phyloP scores from a whole-genome alignment of 352 stramenopile genomes.

The Phytophthora niederhauseri region DNA sequence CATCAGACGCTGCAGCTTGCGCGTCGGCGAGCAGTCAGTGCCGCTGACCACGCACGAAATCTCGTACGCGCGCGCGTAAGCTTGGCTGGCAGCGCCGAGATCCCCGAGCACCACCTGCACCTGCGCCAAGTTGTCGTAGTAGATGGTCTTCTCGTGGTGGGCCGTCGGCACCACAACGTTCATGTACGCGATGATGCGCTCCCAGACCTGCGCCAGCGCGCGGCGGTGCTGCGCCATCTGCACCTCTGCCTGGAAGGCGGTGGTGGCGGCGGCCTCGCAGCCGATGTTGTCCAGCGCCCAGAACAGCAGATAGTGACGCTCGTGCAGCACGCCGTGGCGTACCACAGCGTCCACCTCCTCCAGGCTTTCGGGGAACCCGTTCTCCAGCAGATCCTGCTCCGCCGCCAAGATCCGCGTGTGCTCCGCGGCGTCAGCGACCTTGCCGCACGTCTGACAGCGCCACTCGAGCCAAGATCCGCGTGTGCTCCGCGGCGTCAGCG shows the following conservation, averaged over 20 bases:
- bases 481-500: constrained; percentile 38
- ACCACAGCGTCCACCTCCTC: constrained; percentile 61
- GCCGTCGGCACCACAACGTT: constrained; percentile 69
- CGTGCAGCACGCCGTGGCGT: constrained; percentile 53
- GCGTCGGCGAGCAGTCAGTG: constrained; percentile 61
- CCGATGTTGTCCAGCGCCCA: constrained; percentile 76
- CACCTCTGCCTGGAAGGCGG: constrained; percentile 40
- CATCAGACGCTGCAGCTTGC: constrained; percentile 63
- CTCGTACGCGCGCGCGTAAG: constrained; percentile 63
- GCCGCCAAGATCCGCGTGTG: constrained; percentile 41
- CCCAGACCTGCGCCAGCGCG: constrained; percentile 57
- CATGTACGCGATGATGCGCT: constrained; percentile 72
- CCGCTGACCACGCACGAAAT: constrained; percentile 69
- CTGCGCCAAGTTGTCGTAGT: constrained; percentile 87
- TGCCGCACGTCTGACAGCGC: constrained; percentile 55
- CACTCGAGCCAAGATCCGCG: constrained; percentile 55
- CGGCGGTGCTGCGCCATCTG: constrained; percentile 34
- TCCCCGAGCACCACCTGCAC: constrained; percentile 70
- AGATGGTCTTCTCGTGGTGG: constrained; percentile 85
- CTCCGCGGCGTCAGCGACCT: constrained; percentile 40
- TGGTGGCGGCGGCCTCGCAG: constrained; percentile 54
- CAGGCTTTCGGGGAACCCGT: constrained; percentile 66
- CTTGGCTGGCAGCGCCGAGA: constrained; percentile 47
- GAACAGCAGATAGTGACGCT: constrained; percentile 78
- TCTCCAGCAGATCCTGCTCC: constrained; percentile 62